Evolutionary conservation across 768 basidiomycete species (phyloP).

Genomic region (Mycena latifolia): DNA sequence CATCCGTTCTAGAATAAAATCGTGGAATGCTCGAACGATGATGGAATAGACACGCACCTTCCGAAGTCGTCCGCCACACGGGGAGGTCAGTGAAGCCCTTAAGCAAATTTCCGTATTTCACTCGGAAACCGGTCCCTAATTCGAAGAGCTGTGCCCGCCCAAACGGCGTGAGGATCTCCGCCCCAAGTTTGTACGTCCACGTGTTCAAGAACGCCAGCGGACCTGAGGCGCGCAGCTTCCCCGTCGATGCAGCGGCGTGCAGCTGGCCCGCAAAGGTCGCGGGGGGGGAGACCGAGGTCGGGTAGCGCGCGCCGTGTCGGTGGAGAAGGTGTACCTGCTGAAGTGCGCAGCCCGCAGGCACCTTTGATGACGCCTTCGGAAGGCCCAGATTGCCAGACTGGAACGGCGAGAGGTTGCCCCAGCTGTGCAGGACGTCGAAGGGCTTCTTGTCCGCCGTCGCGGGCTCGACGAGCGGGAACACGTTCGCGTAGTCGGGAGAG

Average conservation of each 20-base stretch:
- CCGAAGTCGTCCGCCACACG: conserved; percentile 73
- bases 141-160: conserved; percentile 75
- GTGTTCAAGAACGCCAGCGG: conserved; percentile 73
- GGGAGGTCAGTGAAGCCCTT: conserved; percentile 62
- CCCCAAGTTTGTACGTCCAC: conserved; percentile 85
- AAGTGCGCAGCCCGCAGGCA: conserved; percentile 62
- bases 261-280: conserved; percentile 51
- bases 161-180: conserved; percentile 82
- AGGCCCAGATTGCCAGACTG: conserved; percentile 64
- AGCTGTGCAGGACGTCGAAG: conserved; percentile 62
- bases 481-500: conserved; percentile 49
- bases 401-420: conserved; percentile 66
- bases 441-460: conserved; percentile 46
- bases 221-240: conserved; percentile 64
- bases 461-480: conserved; percentile 58
- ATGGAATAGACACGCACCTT: conserved; percentile 51
- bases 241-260: conserved; percentile 55
- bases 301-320: conserved; percentile 77
- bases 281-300: conserved; percentile 54
- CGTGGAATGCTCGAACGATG: conserved; percentile 64
- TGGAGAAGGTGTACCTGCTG: conserved; percentile 71
- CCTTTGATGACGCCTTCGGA: conserved; percentile 55
- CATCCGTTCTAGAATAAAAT: conserved; percentile 57
- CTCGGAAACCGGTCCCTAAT: conserved; percentile 67
- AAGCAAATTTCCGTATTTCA: conserved; percentile 64